Percentiles rank a stretch among this genome's conserved stretches.
Conservation (phyloP, 495 filamentous ascomycete genomes). For the Lophiostoma macrostomum region DNA sequence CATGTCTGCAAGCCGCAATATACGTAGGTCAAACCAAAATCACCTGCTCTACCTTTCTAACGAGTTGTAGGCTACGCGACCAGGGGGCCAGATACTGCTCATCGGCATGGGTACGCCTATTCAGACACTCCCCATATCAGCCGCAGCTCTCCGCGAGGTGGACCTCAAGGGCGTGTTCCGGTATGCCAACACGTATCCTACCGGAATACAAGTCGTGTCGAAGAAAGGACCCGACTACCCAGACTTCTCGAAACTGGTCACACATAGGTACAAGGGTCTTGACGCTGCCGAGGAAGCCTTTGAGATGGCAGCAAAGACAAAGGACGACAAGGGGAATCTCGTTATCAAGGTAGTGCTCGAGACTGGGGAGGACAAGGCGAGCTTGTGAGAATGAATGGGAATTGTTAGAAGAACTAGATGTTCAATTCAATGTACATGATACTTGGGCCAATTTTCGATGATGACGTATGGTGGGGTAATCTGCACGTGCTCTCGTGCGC, state of each 20-base stretch:
- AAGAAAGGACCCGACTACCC: slow-evolving; percentile 61
- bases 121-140: slow-evolving; percentile 79
- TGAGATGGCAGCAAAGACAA: slow-evolving; percentile 71
- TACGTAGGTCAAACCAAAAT: slow-evolving; percentile 53
- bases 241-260: slow-evolving; percentile 65
- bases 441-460: not conserved
- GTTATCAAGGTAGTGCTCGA: slow-evolving; percentile 87
- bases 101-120: slow-evolving; percentile 94
- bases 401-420: not conserved
- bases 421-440: not conserved
- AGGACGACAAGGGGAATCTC: slow-evolving; percentile 71
- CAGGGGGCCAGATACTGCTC: slow-evolving; percentile 80
- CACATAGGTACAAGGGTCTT: slow-evolving; percentile 69
- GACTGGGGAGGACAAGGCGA: slow-evolving; percentile 31
- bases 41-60: not conserved
- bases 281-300: slow-evolving; percentile 68
- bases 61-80: slow-evolving; percentile 50
- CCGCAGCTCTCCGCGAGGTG: slow-evolving; percentile 81
- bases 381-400: not conserved
- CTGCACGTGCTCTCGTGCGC: slow-evolving; percentile 1
- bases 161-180: slow-evolving; percentile 91
- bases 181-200: slow-evolving; percentile 82
- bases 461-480: slow-evolving; percentile 4
- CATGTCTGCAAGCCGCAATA: slow-evolving; percentile 81
- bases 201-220: slow-evolving; percentile 71